Percentiles rank a stretch among this genome's conserved stretches.
phyloP scores from a whole-genome alignment of 2,329 filamentous ascomycete genomes.

The Diaporthe destruens region DNA sequence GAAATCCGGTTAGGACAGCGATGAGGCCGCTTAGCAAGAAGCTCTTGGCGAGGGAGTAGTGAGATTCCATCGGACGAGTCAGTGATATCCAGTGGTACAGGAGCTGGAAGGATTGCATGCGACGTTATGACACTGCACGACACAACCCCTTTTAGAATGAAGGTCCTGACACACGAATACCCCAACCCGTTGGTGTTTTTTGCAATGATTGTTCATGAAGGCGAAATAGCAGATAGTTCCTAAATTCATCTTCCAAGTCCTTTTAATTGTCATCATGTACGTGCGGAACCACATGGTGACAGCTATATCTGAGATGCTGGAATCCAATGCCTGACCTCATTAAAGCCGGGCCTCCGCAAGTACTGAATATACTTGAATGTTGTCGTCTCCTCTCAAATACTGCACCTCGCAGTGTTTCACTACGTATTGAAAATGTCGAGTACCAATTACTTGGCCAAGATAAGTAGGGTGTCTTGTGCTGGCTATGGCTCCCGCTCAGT shows the following conservation, averaged over 20 bases:
- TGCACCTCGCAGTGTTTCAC: background rate
- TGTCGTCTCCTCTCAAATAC: background rate
- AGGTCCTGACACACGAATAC: slow-evolving; percentile 38
- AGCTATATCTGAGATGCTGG: background rate
- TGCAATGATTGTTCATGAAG: slow-evolving; percentile 8
- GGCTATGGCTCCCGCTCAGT: background rate
- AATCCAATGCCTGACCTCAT: background rate
- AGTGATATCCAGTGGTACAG: background rate
- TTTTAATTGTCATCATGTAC: background rate
- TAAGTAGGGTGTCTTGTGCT: background rate
- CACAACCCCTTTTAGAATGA: slow-evolving; percentile 20
- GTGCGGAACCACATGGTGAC: background rate
- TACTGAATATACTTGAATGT: background rate
- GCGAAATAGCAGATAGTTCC: slow-evolving; percentile 28
- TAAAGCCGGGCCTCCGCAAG: background rate
- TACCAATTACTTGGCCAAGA: background rate
- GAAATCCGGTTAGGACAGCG: slow-evolving; percentile 36
- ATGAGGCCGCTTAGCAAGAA: slow-evolving; percentile 24
- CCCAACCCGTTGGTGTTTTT: slow-evolving; percentile 22
- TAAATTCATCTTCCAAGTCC: background rate
- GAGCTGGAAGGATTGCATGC: slow-evolving; percentile 30
- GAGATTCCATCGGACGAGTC: slow-evolving; percentile 8
- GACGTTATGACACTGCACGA: slow-evolving; percentile 38
- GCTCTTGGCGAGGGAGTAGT: slow-evolving; percentile 3
- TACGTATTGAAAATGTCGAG: background rate